phyloP scores from a whole-genome alignment of 2,329 filamentous ascomycete species.

The Aspergillus transmontanensis region DNA sequence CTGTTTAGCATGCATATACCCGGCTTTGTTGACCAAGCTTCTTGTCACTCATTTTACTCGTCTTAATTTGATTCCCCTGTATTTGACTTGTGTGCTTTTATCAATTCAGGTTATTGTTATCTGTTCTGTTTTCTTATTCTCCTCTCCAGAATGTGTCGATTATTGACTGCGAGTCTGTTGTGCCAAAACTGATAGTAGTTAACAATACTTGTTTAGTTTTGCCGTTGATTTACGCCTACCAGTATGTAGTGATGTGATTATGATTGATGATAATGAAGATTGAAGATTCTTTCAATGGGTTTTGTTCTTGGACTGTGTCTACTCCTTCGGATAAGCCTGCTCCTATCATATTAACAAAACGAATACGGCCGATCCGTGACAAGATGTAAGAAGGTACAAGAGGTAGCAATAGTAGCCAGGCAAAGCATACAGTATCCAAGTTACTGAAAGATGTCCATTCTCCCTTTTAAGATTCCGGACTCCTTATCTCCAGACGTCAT shows the following conservation, averaged over 20 bases:
- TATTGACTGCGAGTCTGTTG: constrained; percentile 1
- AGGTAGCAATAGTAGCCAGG: neutral
- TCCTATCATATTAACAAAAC: neutral
- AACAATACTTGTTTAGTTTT: constrained; percentile 7
- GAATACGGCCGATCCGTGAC: neutral
- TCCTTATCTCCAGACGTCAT: too few relatives aligned
- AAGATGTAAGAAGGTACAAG: neutral
- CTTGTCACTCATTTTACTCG: constrained; percentile 25
- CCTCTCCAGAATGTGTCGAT: constrained; percentile 21
- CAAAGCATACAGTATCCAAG: neutral
- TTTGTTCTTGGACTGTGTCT: neutral
- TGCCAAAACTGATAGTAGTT: constrained; percentile 10
- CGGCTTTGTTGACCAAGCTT: constrained; percentile 16
- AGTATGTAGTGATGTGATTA: constrained; percentile 23
- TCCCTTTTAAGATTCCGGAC: too few relatives aligned
- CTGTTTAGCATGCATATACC: constrained; percentile 33
- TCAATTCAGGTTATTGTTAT: constrained; percentile 13
- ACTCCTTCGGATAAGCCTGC: neutral
- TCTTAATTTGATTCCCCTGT: constrained; percentile 38
- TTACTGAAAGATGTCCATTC: neutral
- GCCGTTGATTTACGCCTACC: constrained; percentile 6
- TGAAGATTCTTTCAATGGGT: neutral
- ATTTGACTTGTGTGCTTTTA: constrained; percentile 30
- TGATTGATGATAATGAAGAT: constrained; percentile 25
- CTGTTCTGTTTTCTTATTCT: constrained; percentile 16